Percentiles rank a stretch among this genome's conserved stretches.
Evolutionary conservation across 108 stramenopile species (phyloP).

Genomic region (Conticribra weissflogii): DNA sequence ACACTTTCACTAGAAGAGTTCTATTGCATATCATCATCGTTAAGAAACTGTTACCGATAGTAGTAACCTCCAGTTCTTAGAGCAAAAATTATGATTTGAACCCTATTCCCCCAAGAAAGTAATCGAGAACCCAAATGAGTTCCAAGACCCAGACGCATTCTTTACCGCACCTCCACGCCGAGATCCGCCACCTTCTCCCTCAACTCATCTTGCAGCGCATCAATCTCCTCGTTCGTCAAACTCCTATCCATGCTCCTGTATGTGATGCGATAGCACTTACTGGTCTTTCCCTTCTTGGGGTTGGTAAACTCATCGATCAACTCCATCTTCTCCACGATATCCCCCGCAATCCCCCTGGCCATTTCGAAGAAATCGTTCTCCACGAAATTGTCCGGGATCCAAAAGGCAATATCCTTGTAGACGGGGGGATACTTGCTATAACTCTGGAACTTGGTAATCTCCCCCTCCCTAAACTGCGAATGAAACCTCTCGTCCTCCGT

Average conservation of each 20-base stretch:
- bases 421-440: conserved; percentile 89
- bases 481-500: conserved; percentile 88
- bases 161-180: conserved; percentile 67
- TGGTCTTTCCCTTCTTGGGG: conserved; percentile 71
- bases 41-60: too few relatives aligned
- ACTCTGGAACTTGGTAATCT: conserved; percentile 65
- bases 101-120: too few relatives aligned
- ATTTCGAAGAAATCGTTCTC: conserved; percentile 85
- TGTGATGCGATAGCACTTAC: conserved; percentile 79
- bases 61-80: too few relatives aligned
- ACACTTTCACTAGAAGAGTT: too few relatives aligned
- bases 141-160: too few relatives aligned
- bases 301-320: conserved; percentile 84
- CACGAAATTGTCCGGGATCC: conserved; percentile 71
- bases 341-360: conserved; percentile 79
- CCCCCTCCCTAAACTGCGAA: conserved; percentile 79
- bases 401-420: conserved; percentile 86
- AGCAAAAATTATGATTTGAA: too few relatives aligned
- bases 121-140: too few relatives aligned
- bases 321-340: conserved; percentile 81
- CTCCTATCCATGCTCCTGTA: conserved; percentile 87
- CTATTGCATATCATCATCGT: too few relatives aligned
- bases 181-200: conserved; percentile 46
- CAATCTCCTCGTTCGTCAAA: conserved; percentile 87
- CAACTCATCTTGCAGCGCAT: conserved; percentile 70